Conservation (phyloP, 2,329 filamentous ascomycete genomes). For the Xylariaceae sp. region DNA sequence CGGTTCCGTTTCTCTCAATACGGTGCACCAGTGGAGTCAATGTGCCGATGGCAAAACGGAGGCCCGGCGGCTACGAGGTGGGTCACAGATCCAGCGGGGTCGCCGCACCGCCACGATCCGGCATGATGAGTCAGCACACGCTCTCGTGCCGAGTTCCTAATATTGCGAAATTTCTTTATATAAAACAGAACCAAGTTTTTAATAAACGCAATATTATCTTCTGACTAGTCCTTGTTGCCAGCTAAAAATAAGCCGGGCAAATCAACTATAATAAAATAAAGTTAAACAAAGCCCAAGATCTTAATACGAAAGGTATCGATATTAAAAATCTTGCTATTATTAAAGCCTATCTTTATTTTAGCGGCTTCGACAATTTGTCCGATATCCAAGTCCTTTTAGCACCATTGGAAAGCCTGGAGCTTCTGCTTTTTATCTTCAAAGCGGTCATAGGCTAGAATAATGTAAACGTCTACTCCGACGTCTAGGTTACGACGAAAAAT, state of each 20-base stretch:
- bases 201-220: slow-evolving; percentile 37
- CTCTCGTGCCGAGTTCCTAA: no score
- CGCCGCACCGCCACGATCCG: no score
- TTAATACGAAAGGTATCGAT: slow-evolving; percentile 40
- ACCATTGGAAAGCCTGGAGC: neutral
- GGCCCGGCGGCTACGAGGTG: no score
- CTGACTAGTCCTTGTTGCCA: slow-evolving; percentile 37
- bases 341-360: slow-evolving; percentile 42
- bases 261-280: slow-evolving; percentile 52
- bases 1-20: no score
- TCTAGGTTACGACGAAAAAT: slow-evolving; percentile 42
- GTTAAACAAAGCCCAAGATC: slow-evolving; percentile 36
- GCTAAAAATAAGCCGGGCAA: slow-evolving; percentile 47
- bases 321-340: slow-evolving; percentile 29
- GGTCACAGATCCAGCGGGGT: no score
- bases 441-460: neutral
- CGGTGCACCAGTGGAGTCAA: no score
- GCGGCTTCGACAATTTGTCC: slow-evolving; percentile 28
- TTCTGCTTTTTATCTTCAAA: neutral
- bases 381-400: slow-evolving; percentile 15
- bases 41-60: no score
- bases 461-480: neutral
- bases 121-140: no score
- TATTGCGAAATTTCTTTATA: slow-evolving; percentile 47
- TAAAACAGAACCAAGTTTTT: slow-evolving; percentile 45